Evolutionary conservation across 257 asterid species (phyloP).

Genomic region (Jacaranda mimosifolia): DNA sequence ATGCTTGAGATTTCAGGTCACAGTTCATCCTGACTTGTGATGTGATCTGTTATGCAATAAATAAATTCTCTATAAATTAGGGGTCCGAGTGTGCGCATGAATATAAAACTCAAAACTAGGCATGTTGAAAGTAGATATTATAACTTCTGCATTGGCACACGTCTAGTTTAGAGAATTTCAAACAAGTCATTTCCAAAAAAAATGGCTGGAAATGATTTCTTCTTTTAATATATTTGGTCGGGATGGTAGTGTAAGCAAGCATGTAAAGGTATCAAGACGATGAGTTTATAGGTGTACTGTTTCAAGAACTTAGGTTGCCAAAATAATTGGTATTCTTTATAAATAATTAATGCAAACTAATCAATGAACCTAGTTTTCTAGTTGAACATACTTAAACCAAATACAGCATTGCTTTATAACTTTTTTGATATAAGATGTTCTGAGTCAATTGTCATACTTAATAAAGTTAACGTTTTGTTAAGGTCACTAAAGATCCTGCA

Average conservation of each 20-base stretch:
- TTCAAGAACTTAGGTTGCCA: background rate
- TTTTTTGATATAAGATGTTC: background rate
- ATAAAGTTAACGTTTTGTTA: background rate
- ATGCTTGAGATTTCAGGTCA: background rate
- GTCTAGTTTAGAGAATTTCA: background rate
- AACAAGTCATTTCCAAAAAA: constrained; percentile 2
- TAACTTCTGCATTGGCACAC: background rate
- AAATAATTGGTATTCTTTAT: background rate
- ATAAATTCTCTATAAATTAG: background rate
- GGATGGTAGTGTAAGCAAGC: constrained; percentile 1
- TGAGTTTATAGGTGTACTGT: background rate
- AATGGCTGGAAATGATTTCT: background rate
- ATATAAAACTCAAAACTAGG: constrained; percentile 19
- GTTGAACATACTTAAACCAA: background rate
- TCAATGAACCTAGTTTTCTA: background rate
- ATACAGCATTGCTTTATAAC: background rate
- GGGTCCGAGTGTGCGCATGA: background rate
- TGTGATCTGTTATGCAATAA: background rate
- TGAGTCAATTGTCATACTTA: background rate
- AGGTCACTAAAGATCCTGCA: background rate
- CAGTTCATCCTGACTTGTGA: background rate
- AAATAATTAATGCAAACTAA: background rate
- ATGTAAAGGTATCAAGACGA: background rate
- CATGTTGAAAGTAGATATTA: background rate
- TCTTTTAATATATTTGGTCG: background rate